Conservation (phyloP, 169 alveolate genomes). For the Fabrea salina region DNA sequence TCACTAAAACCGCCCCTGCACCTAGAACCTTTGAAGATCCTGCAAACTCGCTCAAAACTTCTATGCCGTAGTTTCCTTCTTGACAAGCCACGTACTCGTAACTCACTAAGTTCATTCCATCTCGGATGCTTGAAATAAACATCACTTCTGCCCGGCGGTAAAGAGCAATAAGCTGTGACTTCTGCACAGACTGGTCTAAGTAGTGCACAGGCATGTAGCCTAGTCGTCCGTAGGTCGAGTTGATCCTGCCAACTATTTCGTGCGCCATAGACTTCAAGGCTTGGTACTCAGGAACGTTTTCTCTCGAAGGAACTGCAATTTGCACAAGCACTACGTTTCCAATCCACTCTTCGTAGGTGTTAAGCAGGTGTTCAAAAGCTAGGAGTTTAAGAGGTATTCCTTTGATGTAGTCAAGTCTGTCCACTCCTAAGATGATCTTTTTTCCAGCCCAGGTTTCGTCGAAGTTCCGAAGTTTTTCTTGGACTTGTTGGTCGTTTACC, state of each 20-base stretch:
- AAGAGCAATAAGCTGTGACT: neutral
- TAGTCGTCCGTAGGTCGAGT: neutral
- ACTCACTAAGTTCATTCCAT: constrained; percentile 16
- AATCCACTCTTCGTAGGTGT: constrained; percentile 37
- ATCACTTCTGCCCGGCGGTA: neutral
- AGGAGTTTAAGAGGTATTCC: constrained; percentile 60
- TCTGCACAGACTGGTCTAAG: neutral
- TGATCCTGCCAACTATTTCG: neutral
- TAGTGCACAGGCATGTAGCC: constrained; percentile 2
- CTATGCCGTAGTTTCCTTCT: neutral
- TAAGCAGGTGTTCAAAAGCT: constrained; percentile 51
- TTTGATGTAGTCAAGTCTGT: constrained; percentile 57
- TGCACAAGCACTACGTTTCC: constrained; percentile 13
- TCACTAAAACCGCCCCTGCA: neutral
- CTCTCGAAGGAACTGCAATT: neutral
- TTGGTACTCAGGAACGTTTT: neutral
- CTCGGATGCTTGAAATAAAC: constrained; percentile 12
- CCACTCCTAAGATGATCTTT: constrained; percentile 35
- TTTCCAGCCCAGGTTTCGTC: neutral
- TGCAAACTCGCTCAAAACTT: constrained; percentile 17
- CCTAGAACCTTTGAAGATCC: constrained; percentile 16
- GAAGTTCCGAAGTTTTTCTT: neutral
- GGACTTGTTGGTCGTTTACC: neutral
- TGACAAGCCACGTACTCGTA: neutral
- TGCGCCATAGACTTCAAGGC: neutral